phyloP scores from a whole-genome alignment of 768 basidiomycete genomes.

The Kondoa subrosea region DNA sequence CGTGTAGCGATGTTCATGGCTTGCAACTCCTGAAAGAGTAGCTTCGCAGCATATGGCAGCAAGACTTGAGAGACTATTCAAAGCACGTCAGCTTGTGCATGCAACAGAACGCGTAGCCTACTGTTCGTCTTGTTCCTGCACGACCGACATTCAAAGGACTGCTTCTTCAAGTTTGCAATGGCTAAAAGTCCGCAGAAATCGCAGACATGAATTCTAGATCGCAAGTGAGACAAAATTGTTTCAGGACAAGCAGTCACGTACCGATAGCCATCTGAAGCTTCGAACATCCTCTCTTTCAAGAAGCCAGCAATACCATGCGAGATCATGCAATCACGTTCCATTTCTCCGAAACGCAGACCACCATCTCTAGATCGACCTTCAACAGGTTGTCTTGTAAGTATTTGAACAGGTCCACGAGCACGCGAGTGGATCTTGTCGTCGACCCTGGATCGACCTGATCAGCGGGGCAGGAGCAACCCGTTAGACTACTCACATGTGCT shows the following conservation, averaged over 20 bases:
- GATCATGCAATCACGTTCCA: conserved; percentile 92
- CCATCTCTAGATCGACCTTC: conserved; percentile 98
- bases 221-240: conserved; percentile 39
- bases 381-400: conserved; percentile 82
- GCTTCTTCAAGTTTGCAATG: conserved; percentile 98
- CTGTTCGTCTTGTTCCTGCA: conserved; percentile 80
- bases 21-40: conserved; percentile 87
- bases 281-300: conserved; percentile 75
- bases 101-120: not conserved
- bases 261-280: conserved; percentile 26
- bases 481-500: conserved; percentile 30
- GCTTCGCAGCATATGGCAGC: conserved; percentile 91
- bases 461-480: not conserved
- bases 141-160: conserved; percentile 93
- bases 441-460: conserved; percentile 40
- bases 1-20: conserved; percentile 89
- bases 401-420: conserved; percentile 85
- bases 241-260: not conserved
- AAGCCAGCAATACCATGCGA: conserved; percentile 97
- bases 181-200: conserved; percentile 93
- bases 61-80: conserved; percentile 35
- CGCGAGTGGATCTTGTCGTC: conserved; percentile 99
- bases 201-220: conserved; percentile 66
- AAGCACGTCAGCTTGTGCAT: conserved; percentile 9
- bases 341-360: conserved; percentile 98